Conservation (phyloP, 495 filamentous ascomycete species). For the Trypethelium eluteriae region DNA sequence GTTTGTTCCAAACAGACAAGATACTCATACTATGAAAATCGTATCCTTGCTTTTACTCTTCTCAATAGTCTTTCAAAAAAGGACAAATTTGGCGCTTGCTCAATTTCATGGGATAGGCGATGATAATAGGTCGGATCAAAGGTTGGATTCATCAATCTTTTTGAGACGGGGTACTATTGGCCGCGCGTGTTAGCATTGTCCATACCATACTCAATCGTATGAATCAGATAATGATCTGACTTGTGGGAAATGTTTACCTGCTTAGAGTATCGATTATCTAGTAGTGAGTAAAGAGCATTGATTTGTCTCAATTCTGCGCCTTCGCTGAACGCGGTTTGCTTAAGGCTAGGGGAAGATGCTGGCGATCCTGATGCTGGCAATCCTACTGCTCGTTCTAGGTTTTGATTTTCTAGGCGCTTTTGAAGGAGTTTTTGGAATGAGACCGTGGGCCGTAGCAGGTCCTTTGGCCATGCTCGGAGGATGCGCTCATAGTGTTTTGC, state of each 20-base stretch:
- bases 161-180: constrained; percentile 55
- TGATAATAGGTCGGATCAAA: constrained; percentile 73
- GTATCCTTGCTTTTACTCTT: not conserved
- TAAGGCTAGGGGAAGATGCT: not conserved
- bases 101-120: constrained; percentile 52
- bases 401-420: constrained; percentile 47
- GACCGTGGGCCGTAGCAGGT: constrained; percentile 66
- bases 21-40: not conserved
- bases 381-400: not conserved
- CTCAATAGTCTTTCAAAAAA: constrained; percentile 8
- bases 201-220: not conserved
- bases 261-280: constrained; percentile 64
- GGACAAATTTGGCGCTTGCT: constrained; percentile 30
- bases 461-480: constrained; percentile 69
- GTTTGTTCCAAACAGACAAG: not conserved
- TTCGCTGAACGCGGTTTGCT: constrained; percentile 14
- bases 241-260: constrained; percentile 37
- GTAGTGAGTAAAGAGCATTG: constrained; percentile 66
- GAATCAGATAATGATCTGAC: not conserved
- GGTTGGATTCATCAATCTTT: constrained; percentile 55
- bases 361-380: not conserved
- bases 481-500: constrained; percentile 56
- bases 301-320: constrained; percentile 49
- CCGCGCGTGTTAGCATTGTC: not conserved
- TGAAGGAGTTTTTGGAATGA: constrained; percentile 65